Conservation (phyloP, 176 grass and related monocot genomes). For the Cenchrus purpureus region DNA sequence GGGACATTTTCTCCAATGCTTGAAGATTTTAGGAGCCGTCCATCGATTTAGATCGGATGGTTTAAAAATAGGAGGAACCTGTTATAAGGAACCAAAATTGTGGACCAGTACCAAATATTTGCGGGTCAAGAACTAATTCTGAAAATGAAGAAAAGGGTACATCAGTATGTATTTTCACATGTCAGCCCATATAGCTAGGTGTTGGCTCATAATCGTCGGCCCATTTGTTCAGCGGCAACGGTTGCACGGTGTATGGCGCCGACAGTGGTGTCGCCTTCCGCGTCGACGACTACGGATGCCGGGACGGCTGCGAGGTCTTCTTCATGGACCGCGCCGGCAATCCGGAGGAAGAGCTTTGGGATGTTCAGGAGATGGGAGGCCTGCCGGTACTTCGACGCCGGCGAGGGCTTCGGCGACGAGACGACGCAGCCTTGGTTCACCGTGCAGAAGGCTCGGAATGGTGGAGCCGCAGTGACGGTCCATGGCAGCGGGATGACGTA, state of each 20-base stretch:
- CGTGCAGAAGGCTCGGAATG: constrained; percentile 18
- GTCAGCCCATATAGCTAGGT: no score
- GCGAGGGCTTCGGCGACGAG: neutral
- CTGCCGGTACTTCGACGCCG: neutral
- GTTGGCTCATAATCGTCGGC: no score
- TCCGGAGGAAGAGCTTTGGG: constrained; percentile 45
- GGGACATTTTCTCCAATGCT: no score
- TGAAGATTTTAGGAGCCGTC: no score
- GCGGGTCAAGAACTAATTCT: no score
- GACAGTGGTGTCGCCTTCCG: constrained; percentile 62
- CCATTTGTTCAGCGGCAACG: constrained; percentile 60
- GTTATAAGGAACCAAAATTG: no score
- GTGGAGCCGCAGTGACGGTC: constrained; percentile 7
- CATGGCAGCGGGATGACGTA: constrained; percentile 34
- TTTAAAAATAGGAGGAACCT: no score
- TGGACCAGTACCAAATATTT: no score
- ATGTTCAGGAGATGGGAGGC: constrained; percentile 46
- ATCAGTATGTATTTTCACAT: no score
- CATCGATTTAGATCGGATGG: no score
- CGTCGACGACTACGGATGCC: constrained; percentile 77
- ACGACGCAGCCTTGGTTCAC: constrained; percentile 57
- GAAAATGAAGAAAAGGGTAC: no score
- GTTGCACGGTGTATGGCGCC: constrained; percentile 71
- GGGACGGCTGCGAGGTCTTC: constrained; percentile 53
- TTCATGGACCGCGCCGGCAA: constrained; percentile 74